These are phyloP conservation scores for Spiromastix sp. DNA, from an alignment of 2,329 filamentous ascomycete species.

Conservation along the genomic window DNA sequence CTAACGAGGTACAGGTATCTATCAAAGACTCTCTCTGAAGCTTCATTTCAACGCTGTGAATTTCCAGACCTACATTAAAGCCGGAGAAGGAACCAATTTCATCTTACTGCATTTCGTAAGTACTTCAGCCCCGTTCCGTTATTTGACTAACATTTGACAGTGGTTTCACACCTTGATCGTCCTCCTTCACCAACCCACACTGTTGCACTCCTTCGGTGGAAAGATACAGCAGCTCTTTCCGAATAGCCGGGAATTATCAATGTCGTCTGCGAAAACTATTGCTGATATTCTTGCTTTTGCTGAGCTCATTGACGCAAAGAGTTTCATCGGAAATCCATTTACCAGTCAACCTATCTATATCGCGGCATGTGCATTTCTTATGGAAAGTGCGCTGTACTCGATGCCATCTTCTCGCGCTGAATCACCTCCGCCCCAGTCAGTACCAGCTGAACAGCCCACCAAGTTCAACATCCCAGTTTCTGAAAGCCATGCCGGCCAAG, in stretches of 20 bases:
- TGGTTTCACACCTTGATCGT: slow-evolving; percentile 87
- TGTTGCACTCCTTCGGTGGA: slow-evolving; percentile 66
- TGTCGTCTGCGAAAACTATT: slow-evolving; percentile 86
- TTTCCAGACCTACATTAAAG: slow-evolving; percentile 73
- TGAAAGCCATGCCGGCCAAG: slow-evolving; percentile 18
- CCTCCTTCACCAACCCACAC: slow-evolving; percentile 70
- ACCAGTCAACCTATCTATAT: slow-evolving; percentile 88
- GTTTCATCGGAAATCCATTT: slow-evolving; percentile 79
- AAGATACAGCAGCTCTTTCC: slow-evolving; percentile 62
- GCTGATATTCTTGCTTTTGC: slow-evolving; percentile 81
- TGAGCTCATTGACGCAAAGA: slow-evolving; percentile 74
- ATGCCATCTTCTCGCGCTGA: slow-evolving; percentile 53
- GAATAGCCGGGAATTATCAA: slow-evolving; percentile 69
- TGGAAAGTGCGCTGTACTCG: slow-evolving; percentile 65
- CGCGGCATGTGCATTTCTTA: slow-evolving; percentile 77
- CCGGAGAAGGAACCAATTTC: slow-evolving; percentile 75
- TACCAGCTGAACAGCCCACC: slow-evolving; percentile 23
- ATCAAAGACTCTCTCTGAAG: slow-evolving; percentile 63
- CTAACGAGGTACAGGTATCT: slow-evolving; percentile 34
- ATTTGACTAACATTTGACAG: slow-evolving; percentile 15
- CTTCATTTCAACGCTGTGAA: slow-evolving; percentile 78
- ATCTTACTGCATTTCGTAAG: slow-evolving; percentile 63
- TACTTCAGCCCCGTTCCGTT: neutral
- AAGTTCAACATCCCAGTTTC: slow-evolving; percentile 25
- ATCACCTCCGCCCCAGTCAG: slow-evolving; percentile 36